Conservation (phyloP, 2,329 filamentous ascomycete genomes). For the Fusarium proliferatum region DNA sequence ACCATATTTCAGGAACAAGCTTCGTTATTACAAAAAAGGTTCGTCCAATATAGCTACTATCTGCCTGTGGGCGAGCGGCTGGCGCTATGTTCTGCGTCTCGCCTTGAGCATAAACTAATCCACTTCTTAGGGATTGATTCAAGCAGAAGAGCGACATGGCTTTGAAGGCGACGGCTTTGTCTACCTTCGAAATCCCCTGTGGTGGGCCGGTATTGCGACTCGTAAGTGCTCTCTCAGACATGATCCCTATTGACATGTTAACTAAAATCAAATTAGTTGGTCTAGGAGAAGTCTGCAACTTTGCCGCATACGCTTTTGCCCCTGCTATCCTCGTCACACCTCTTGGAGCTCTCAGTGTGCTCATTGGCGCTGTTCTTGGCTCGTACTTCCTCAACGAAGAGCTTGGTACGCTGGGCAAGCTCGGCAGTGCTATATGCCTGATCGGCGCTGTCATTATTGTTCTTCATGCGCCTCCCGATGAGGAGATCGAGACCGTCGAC, state of each 20-base stretch:
- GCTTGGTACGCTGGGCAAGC: slow-evolving; percentile 88
- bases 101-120: slow-evolving; percentile 20
- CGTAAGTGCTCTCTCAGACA: slow-evolving; percentile 67
- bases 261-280: slow-evolving; percentile 71
- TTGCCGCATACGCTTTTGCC: slow-evolving; percentile 97
- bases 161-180: slow-evolving; percentile 97
- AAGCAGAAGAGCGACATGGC: slow-evolving; percentile 89
- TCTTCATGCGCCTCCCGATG: slow-evolving; percentile 93
- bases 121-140: slow-evolving; percentile 77
- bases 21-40: slow-evolving; percentile 99
- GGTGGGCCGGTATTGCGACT: slow-evolving; percentile 95
- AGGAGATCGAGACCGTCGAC: slow-evolving; percentile 90
- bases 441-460: slow-evolving; percentile 98
- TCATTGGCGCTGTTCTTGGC: slow-evolving; percentile 94
- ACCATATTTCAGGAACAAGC: slow-evolving; percentile 75
- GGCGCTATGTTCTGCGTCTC: neutral
- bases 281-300: slow-evolving; percentile 94
- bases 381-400: slow-evolving; percentile 94
- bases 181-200: slow-evolving; percentile 93
- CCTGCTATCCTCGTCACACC: slow-evolving; percentile 98
- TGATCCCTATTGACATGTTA: neutral
- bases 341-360: slow-evolving; percentile 89
- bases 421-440: slow-evolving; percentile 95
- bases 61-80: neutral
- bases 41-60: slow-evolving; percentile 40